Base-by-base conservation (phyloP, 345 rosid genomes). In the Clarkia xantiana region DNA sequence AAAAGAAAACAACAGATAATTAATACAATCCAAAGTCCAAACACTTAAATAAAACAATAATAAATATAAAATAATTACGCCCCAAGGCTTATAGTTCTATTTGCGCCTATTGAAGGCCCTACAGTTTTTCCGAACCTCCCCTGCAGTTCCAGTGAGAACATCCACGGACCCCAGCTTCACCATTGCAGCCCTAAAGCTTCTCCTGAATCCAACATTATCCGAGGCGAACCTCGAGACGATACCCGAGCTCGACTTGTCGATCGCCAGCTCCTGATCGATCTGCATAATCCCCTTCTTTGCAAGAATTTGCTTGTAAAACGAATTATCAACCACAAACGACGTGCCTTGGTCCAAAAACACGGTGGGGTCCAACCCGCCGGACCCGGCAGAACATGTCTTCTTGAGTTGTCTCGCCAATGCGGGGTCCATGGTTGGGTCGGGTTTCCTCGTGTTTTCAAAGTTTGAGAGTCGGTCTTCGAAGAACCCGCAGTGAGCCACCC, bases 301-400 rank as follows among this genome's bases (percentile, higher is more conserved):
- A 25, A 40, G 23, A 11, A 80, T 62, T 60, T 78, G 77, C 42
- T 49, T 73, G 18, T 53, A 80, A 51, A 34, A 74, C 44, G 61
- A 67, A 19, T 78, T 78, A 45, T 86, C 93, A 17, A 86, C 46
- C 0, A 18, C 44, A 19, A 71, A 72, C 2, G 76, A 54, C 4
- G 84, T 80, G 29, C 58, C 60, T 40, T 82, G 95, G 60, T 79
- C 95, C 64, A 80, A 61, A 56, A 77, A 75, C 42, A 69, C 77
- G 0, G 78, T 49, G 1, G 87, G 91, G 15, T 82, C 76, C 11
- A 23, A 12, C 38, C 60, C 58, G 0, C n/a, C 29, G 11, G 49
- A 17, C 25, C 47, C 20, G 10, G 58, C 15, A 20, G 66, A 53
- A 18, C 95, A 80, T 5, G 58, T 60, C 40, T 22, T 65, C 10